Base-by-base conservation (phyloP, 106 monocot species). In the Dioscorea zingiberensis region DNA sequence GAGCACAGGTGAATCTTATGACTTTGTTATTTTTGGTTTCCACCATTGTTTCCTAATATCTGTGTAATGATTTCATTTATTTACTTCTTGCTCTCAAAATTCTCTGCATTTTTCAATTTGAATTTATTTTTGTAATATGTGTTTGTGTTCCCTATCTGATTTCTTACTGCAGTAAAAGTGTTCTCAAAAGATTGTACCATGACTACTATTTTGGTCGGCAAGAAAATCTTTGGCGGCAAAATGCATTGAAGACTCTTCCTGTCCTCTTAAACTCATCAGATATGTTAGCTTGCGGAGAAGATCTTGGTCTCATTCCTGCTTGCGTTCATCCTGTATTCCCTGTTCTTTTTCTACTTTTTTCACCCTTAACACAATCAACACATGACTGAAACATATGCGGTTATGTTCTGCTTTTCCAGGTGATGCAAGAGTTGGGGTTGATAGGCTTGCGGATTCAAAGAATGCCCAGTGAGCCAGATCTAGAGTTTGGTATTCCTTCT, bases 221-320 rank as follows among this genome's bases (percentile, higher is more conserved):
- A 91, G 94, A 94, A 71, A 74, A 63, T 69, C 76, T 94, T 2
- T 94, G 94, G 94, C 80, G 85, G 47, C 74, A 94, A 74, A 94
- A 94, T 80, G 94, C 94, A 61, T 66, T 94, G 69, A 94, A 87
- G 65, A 94, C 94, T 54, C 76, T 94, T 13, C 94, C 91, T 75
- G 85, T 69, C 22, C 84, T 94, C 3, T 71, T 91, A 73, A 83
- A 85, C 69, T 91, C 94, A 44, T 91, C 94, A 25, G 87, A 94
- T 81, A 94, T 94, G 94, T 71, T 94, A 56, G 87, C 91, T 25
- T 94, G 91, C 55, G 94, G 94, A n/a, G 94, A 94, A 78, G 90
- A 94, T 80, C 82, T 94, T 59, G 90, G 94, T 8, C 69, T 90
- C 21, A 83, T 91, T 78, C 90, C 90, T 74, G 75, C 90, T 64